Base-by-base conservation (phyloP, 768 basidiomycete species). In the Rhizopogon sp. region DNA sequence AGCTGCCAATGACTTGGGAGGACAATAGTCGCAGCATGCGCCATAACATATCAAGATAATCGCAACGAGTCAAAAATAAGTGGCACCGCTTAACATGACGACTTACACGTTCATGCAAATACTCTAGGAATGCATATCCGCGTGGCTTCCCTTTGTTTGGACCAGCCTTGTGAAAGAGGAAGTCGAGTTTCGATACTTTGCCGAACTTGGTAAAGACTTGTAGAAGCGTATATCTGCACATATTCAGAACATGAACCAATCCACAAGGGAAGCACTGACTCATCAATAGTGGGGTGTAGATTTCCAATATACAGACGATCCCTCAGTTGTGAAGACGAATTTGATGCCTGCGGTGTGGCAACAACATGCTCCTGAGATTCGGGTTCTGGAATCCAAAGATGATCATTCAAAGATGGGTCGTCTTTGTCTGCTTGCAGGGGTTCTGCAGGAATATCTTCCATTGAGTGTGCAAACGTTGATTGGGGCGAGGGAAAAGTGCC, bases 61-160 rank as follows among this genome's bases (percentile, higher is more conserved):
- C 33, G 14, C 47, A 52, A 57, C 58, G 56, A 56, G 67, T 70
- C 63, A 69, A 69, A 66, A 62, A 42, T 44, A 39, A 47, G 55
- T 59, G 63, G 40, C 53, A 62, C 61, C 63, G 53, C 62, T 37
- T 37, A 55, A 58, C 61, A 45, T 47, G 25, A 25, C 20, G 50
- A 85, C 90, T 77, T 72, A 98, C 96, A 72, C 85, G 82, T 72
- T 85, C 78, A 43, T 80, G 80, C 31, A 77, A 77, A 64, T 85
- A 98, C 72, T 98, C 92, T 35, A 99, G 72, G 62, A 98, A 99
- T 0, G 94, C 95, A 70, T 96, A 98, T 5, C 97, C 96, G 11
- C 95, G 78, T 0, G 97, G 95, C 68, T 91, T 97, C 16, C 97
- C 97, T 66, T 87, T 94, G 64, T 86, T 71, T 11, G 84, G 79